phyloP scores from a whole-genome alignment of 177 flowering plant genomes.

The Telopea speciosissima region DNA sequence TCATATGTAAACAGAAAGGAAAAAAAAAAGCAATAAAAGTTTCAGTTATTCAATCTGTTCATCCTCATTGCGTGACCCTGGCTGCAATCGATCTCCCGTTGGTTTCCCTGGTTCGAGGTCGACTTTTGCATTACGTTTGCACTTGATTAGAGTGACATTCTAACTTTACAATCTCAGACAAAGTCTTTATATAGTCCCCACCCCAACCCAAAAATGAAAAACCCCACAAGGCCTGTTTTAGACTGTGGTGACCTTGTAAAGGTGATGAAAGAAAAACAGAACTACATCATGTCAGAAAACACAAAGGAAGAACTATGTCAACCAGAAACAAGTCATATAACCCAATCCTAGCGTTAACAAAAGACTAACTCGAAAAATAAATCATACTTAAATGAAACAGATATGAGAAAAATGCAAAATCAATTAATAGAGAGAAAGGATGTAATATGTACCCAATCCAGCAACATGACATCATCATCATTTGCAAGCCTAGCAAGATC shows the following conservation, averaged over 20 bases:
- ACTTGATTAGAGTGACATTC: too few species aligned
- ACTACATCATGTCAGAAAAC: not conserved
- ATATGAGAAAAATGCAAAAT: not conserved
- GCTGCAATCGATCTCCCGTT: too few species aligned
- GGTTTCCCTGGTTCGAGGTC: too few species aligned
- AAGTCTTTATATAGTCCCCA: too few species aligned
- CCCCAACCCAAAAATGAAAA: too few species aligned
- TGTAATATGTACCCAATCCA: constrained; percentile 53
- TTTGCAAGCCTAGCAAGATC: constrained; percentile 78
- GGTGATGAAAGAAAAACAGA: too few species aligned
- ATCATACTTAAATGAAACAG: not conserved
- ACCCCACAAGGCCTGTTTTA: not conserved
- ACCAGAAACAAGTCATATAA: not conserved
- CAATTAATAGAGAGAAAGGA: not conserved
- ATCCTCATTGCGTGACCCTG: too few species aligned
- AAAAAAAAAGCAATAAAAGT: too few species aligned
- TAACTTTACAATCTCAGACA: too few species aligned
- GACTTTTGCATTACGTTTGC: too few species aligned
- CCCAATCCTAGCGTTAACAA: not conserved
- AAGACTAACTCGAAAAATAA: not conserved
- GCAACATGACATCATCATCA: constrained; percentile 74
- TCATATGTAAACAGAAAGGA: too few species aligned
- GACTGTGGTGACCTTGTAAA: not conserved
- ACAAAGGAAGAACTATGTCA: not conserved
- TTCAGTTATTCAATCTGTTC: too few species aligned